Evolutionary conservation across 2,329 filamentous ascomycete species (phyloP).

Genomic region (Fusarium humuli): DNA sequence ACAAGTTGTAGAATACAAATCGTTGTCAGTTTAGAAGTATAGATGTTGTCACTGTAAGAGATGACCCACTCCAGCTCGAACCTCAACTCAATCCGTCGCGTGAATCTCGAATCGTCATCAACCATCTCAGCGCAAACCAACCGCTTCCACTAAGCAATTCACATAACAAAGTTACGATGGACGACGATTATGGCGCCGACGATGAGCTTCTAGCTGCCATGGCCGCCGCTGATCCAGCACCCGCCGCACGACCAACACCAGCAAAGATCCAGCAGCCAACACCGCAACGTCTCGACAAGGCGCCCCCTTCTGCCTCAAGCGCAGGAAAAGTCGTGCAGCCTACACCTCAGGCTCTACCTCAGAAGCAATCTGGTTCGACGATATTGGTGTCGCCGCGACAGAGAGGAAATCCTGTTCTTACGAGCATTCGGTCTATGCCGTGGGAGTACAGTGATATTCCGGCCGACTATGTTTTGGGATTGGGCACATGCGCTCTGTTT

Average conservation of each 20-base stretch:
- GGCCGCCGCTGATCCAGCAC: constrained; percentile 59
- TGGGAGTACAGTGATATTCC: constrained; percentile 99
- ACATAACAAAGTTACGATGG: constrained; percentile 48
- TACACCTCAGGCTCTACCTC: constrained; percentile 84
- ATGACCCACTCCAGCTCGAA: constrained; percentile 31
- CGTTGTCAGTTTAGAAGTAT: background rate
- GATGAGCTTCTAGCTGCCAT: constrained; percentile 68
- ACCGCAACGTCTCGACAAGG: constrained; percentile 67
- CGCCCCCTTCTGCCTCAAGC: constrained; percentile 55
- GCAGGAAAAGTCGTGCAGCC: constrained; percentile 80
- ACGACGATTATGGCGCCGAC: constrained; percentile 69
- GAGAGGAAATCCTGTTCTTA: constrained; percentile 93
- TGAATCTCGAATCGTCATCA: constrained; percentile 24
- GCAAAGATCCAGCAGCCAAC: constrained; percentile 60
- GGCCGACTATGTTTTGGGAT: constrained; percentile 89
- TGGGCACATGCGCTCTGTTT: constrained; percentile 91
- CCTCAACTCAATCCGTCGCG: constrained; percentile 15
- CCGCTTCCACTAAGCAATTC: background rate
- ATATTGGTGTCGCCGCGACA: constrained; percentile 93
- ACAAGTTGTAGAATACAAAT: background rate
- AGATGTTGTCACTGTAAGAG: background rate
- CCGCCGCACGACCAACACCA: constrained; percentile 49
- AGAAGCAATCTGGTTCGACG: constrained; percentile 72
- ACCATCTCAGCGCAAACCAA: background rate
- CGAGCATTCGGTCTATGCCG: constrained; percentile 81